Conservation (phyloP, 345 rosid genomes). For the Euphorbia pulcherrima region DNA sequence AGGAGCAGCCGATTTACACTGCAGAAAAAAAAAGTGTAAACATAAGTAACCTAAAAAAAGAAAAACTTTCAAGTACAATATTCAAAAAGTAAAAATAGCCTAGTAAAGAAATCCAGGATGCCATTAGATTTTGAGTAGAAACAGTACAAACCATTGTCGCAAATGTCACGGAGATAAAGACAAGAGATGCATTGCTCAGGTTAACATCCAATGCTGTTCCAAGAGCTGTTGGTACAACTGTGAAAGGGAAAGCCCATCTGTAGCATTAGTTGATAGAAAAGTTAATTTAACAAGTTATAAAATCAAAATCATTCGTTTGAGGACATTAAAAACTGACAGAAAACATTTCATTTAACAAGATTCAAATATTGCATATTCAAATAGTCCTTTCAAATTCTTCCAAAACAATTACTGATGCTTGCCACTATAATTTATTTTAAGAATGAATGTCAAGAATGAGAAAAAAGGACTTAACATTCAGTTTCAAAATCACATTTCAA, state of each 20-base stretch:
- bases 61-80: slow-evolving; percentile 10
- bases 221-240: slow-evolving; percentile 99
- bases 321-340: not conserved
- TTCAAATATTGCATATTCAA: not conserved
- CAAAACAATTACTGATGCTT: not conserved
- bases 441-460: not conserved
- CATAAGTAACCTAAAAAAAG: slow-evolving; percentile 12
- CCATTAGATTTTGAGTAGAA: not conserved
- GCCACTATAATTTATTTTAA: not conserved
- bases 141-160: slow-evolving; percentile 84
- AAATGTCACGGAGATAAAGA: slow-evolving; percentile 95
- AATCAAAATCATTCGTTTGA: slow-evolving; percentile 5
- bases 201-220: slow-evolving; percentile 96
- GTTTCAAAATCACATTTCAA: not conserved
- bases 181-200: slow-evolving; percentile 95
- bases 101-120: not conserved
- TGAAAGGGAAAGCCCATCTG: slow-evolving; percentile 80
- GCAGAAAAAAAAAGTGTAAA: slow-evolving; percentile 27
- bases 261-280: slow-evolving; percentile 66
- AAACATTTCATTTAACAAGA: not conserved
- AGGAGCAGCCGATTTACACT: slow-evolving; percentile 99
- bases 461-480: not conserved
- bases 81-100: not conserved
- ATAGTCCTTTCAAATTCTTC: not conserved
- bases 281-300: slow-evolving; percentile 37